Percentiles rank a stretch among this genome's conserved stretches.
Conservation (phyloP, 495 filamentous ascomycete genomes). For the Darksidea phi region DNA sequence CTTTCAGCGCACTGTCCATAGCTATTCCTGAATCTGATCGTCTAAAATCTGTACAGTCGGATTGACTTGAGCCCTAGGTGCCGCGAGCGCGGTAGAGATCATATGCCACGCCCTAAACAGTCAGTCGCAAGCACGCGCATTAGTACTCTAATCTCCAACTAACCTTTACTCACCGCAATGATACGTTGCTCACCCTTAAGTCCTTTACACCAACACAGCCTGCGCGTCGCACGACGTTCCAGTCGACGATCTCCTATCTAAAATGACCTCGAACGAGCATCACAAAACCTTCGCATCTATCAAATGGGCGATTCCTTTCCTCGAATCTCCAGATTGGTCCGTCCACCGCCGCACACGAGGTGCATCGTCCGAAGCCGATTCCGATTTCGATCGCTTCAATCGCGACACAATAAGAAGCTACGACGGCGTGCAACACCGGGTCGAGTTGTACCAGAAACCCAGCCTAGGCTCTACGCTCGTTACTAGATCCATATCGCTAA, state of each 20-base stretch:
- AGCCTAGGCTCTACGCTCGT: slow-evolving; percentile 1
- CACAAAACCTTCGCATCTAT: slow-evolving; percentile 23
- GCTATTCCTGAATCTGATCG: no score
- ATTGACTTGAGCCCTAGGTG: no score
- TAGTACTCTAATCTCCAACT: no score
- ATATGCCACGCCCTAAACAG: no score
- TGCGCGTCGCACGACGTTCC: neutral
- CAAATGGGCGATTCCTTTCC: slow-evolving; percentile 20
- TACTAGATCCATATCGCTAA: slow-evolving; percentile 7
- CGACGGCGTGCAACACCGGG: slow-evolving; percentile 16
- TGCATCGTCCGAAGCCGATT: neutral
- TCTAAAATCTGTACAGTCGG: no score
- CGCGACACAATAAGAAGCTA: slow-evolving; percentile 14
- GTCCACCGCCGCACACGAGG: slow-evolving; percentile 4
- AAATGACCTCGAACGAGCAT: neutral
- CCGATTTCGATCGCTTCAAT: slow-evolving; percentile 6
- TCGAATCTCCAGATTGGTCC: slow-evolving; percentile 13
- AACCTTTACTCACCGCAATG: no score
- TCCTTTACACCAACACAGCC: neutral
- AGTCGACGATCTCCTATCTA: neutral
- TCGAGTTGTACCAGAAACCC: slow-evolving; percentile 21
- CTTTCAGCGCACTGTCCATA: no score
- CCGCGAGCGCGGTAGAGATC: no score
- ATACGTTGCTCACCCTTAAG: neutral
- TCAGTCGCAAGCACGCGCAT: no score